Conservation (phyloP, 2,329 filamentous ascomycete species). For the Ascochyta lentis region DNA sequence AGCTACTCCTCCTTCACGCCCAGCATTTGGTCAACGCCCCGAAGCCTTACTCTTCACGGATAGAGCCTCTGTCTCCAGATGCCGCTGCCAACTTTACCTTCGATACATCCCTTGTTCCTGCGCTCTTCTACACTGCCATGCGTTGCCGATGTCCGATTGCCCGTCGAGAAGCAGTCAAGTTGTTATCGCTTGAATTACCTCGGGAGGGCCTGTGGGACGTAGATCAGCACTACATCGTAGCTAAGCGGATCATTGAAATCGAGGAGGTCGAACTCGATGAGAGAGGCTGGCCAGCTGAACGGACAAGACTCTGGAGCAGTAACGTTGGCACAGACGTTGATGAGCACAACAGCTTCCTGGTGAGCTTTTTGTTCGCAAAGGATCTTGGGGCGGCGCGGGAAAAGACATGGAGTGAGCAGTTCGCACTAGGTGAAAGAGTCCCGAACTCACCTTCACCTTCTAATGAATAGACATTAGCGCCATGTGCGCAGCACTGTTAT, state of each 20-base stretch:
- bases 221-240: conserved; percentile 21
- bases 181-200: conserved; percentile 20
- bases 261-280: conserved; percentile 29
- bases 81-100: conserved; percentile 23
- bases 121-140: conserved; percentile 17
- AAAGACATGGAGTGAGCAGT: conserved; percentile 4
- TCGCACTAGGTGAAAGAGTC: not conserved
- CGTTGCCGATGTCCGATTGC: conserved; percentile 26
- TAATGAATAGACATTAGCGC: not conserved
- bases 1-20: conserved; percentile 16
- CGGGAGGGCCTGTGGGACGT: conserved; percentile 33
- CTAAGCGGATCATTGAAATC: conserved; percentile 29
- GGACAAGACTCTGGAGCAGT: conserved; percentile 23
- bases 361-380: conserved; percentile 9
- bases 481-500: not conserved
- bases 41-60: not conserved
- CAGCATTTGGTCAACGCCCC: conserved; percentile 17
- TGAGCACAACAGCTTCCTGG: conserved; percentile 23
- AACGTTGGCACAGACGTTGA: conserved; percentile 28
- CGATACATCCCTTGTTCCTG: conserved; percentile 19
- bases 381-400: not conserved
- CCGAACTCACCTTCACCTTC: not conserved
- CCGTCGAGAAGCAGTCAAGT: conserved; percentile 24
- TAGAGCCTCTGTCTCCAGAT: no score
- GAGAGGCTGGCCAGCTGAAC: conserved; percentile 26